These are phyloP conservation scores for Chrysoporthe puriensis DNA, from an alignment of 2,329 filamentous ascomycete species.

Conservation along the genomic window DNA sequence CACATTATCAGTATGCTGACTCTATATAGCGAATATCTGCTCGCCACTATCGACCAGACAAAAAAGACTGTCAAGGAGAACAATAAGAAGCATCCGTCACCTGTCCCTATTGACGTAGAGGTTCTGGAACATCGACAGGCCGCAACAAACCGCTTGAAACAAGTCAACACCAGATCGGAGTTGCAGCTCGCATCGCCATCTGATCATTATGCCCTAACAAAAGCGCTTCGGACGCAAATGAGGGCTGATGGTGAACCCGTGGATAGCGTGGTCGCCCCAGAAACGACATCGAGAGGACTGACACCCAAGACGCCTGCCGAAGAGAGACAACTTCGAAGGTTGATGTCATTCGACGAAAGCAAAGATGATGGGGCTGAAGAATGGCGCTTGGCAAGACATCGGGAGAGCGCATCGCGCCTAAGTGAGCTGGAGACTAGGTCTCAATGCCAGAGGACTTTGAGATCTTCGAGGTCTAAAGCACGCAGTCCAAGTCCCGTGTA, in stretches of 20 bases:
- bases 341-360: constrained; percentile 14
- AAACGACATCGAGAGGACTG: not conserved
- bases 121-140: constrained; percentile 8
- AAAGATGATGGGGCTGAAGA: not conserved
- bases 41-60: not conserved
- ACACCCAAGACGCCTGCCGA: constrained; percentile 12
- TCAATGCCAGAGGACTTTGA: constrained; percentile 31
- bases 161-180: not conserved
- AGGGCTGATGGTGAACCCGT: not conserved
- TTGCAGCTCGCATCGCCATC: not conserved
- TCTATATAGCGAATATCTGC: not conserved
- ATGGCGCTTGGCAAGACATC: not conserved
- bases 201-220: not conserved
- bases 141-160: not conserved
- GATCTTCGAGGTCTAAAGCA: constrained; percentile 9
- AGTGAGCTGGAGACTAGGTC: not conserved
- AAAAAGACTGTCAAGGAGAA: not conserved
- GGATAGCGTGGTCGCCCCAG: not conserved
- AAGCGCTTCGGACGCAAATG: constrained; percentile 20
- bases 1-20: constrained; percentile 6
- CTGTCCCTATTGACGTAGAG: constrained; percentile 3
- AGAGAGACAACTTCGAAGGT: constrained; percentile 4
- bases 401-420: not conserved
- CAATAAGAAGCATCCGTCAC: not conserved
- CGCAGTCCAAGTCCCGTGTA: constrained; percentile 27